These are phyloP conservation scores for Mycena albidolilacea DNA, from an alignment of 768 basidiomycete species.

Conservation along the genomic window DNA sequence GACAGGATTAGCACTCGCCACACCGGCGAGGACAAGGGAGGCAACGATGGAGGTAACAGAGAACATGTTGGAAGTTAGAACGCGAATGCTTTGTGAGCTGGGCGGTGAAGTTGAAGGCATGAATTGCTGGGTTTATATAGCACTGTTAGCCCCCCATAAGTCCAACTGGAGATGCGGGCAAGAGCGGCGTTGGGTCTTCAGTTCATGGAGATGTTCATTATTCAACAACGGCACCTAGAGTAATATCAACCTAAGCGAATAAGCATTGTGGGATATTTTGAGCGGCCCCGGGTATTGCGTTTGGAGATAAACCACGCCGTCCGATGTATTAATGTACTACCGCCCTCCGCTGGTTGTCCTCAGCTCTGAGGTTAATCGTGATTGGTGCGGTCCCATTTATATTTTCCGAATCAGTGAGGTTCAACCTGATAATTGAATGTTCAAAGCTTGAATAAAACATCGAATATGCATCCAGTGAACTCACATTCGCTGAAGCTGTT, in stretches of 20 bases:
- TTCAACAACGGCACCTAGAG: slow-evolving; percentile 1
- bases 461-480: neutral
- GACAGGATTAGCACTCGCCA: slow-evolving; percentile 19
- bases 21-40: slow-evolving; percentile 22
- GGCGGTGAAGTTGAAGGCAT: neutral
- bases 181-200: neutral
- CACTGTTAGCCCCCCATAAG: neutral
- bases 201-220: neutral
- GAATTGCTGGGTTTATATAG: slow-evolving; percentile 18
- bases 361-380: no score
- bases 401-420: no score
- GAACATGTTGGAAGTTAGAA: slow-evolving; percentile 10
- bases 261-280: neutral
- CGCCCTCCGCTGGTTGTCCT: no score
- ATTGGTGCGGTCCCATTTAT: no score
- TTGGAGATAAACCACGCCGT: slow-evolving; percentile 8
- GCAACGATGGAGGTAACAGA: slow-evolving; percentile 8
- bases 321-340: no score
- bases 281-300: neutral
- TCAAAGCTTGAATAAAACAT: no score
- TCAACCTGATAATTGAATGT: neutral
- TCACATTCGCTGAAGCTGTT: neutral
- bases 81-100: neutral
- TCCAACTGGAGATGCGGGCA: slow-evolving; percentile 24
- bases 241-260: slow-evolving; percentile 11